These are phyloP conservation scores for Didymella lethalis DNA, from an alignment of 2,329 filamentous ascomycete species.

Conservation along the genomic window DNA sequence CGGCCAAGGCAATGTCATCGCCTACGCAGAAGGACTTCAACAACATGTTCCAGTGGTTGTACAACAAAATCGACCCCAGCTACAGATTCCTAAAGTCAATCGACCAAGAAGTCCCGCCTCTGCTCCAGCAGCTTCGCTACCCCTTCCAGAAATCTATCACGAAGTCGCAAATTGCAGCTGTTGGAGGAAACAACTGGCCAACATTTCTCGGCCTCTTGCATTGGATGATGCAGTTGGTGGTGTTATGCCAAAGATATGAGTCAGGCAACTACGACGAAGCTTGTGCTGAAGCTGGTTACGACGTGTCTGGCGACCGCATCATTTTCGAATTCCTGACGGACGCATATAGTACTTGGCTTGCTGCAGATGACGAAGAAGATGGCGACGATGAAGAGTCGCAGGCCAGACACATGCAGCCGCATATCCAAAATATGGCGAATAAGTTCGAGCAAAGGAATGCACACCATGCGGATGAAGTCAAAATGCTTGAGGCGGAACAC, in stretches of 20 bases:
- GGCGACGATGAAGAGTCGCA: slow-evolving; percentile 84
- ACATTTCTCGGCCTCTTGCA: slow-evolving; percentile 92
- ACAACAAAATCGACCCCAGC: slow-evolving; percentile 91
- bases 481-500: slow-evolving; percentile 86
- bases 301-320: slow-evolving; percentile 88
- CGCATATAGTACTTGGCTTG: slow-evolving; percentile 92
- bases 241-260: slow-evolving; percentile 88
- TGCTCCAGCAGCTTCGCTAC: slow-evolving; percentile 92
- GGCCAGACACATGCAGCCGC: slow-evolving; percentile 73
- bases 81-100: slow-evolving; percentile 95
- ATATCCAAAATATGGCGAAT: slow-evolving; percentile 84
- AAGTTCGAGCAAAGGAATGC: slow-evolving; percentile 88
- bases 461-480: slow-evolving; percentile 82
- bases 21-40: slow-evolving; percentile 99
- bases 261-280: slow-evolving; percentile 86
- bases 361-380: slow-evolving; percentile 72
- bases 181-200: slow-evolving; percentile 96
- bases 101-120: slow-evolving; percentile 90
- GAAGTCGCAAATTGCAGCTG: slow-evolving; percentile 93
- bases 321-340: slow-evolving; percentile 91
- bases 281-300: slow-evolving; percentile 84
- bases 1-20: slow-evolving; percentile 87
- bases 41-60: slow-evolving; percentile 97
- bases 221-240: slow-evolving; percentile 98
- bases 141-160: slow-evolving; percentile 95